Base-by-base conservation (phyloP, 352 stramenopile species). In the Globisporangium emineosum region DNA sequence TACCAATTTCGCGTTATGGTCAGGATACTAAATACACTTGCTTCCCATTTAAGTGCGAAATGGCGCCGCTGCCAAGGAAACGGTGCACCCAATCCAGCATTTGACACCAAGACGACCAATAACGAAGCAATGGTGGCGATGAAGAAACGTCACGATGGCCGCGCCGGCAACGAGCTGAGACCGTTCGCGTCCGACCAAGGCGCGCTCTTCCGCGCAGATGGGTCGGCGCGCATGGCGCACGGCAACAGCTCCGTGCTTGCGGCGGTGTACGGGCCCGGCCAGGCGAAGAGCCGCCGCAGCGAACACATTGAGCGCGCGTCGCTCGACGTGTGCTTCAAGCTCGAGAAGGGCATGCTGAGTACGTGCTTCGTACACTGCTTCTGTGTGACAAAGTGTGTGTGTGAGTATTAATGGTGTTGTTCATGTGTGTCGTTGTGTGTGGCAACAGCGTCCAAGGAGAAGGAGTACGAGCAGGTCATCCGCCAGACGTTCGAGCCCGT, bases 391-490 rank as follows among this genome's bases (percentile, higher is more conserved):
- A 6, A 29, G 10, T 30, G 32, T 12, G 5, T 37, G 13, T 57
- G 29, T 57, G 29, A 19, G 19, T 43, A 13, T 35, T 57, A 37
- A 57, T 50, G 21, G 2, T 40, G 9, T 15, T 29, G 3, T 37
- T 15, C 9, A 17, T 56, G 27, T 35, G 21, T 53, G 23, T 54
- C 3, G 17, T 2, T 52, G 4, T 54, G 23, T 33, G 37, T 19
- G 50, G 15, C 27, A 9, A 45, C 40, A 92, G 83, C 76, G 54
- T 88, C 81, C 51, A 90, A 88, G 68, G 83, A 94, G 73, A 94
- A 93, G 63, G 86, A 91, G 67, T 91, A 89, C 67, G 86, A 94
- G 66, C 79, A 88, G 74, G 78, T 94, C 52, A 85, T 94, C 56
- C 81, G 83, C 8, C 65, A 90, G 63, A 91, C 84, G 23, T 94